Base-by-base conservation (phyloP, 768 basidiomycete species). In the Naematelia aurantialba region DNA sequence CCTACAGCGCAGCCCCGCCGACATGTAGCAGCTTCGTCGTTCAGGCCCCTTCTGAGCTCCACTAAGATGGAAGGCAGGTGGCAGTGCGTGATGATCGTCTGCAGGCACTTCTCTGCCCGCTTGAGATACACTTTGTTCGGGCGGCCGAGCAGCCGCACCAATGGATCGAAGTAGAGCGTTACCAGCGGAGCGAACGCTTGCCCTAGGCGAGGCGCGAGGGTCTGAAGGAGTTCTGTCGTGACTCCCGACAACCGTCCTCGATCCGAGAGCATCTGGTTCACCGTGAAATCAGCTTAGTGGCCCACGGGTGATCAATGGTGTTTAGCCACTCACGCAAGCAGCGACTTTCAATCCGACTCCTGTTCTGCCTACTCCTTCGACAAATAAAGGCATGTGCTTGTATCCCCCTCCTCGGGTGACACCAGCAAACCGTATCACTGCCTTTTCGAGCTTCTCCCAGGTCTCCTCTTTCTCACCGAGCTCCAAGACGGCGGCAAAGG, bases 51-150 rank as follows among this genome's bases (percentile, higher is more conserved):
- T 59, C 69, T 42, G 3, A 67, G 56, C 59, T 76, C 65, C 45
- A 59, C 64, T 22, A 79, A 19, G 44, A 80, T 68, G 1, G 68
- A 55, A n/a, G 71, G 59, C 10, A 79, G 62, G 1, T 66, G 70
- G 52, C 79, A 79, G 55, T 79, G 73, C 0, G 67, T 62, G 58
- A 79, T 68, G 59, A 80, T 78, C 13, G 69, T 70, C 21, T 58
- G 27, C 5, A 79, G 59, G 45, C 75, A 77, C 53, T 76, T 69
- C 42, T 75, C 69, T 8, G 79, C 67, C 10, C 79, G 71, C 29
- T 75, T 66, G 52, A 79, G 61, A 64, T 78, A 79, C 34, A 80
- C 77, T 58, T 80, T 80, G 72, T 80, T 79, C 11, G 79, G 78
- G 25, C 77, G 61, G 39, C 74, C 77, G 31, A 79, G 76, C 25